Evolutionary conservation across 179 eudicot genomes (phyloP), one percentile per base, ranked within the genome.

Genomic region (Silene vulgaris): DNA sequence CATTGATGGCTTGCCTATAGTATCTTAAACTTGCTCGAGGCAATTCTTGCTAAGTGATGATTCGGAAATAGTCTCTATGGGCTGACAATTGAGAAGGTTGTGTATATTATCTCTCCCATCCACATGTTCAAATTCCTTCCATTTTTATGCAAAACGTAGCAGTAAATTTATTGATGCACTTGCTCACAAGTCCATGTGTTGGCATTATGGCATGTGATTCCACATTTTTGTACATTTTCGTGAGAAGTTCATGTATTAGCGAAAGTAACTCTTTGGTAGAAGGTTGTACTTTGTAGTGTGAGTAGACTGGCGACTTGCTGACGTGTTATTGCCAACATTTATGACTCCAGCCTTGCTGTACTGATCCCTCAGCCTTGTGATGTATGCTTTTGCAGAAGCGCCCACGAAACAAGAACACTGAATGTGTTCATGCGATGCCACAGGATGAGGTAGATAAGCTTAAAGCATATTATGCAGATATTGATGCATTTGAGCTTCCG

Each of bases 401-500:
- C 59, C 56, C 81, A 66, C 82, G 75, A 17, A 56, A 60, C 9
- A 74, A 75, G 63, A 1, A 75, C 23, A 67, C 52, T 59, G 75
- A 1, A 21, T 7, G 70, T 8, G 7, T 74, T 40, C 83, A 75
- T 76, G 80, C 67, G 9, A 76, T 85, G 84, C 74, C 84, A 6
- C 74, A 71, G 57, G 88, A 85, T 62, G 86, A 85, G 79, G 67
- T 81, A 17, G 83, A 79, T 63, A 85, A 56, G 81, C 79, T 85
- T 8, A 83, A 76, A 57, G 81, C 88, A 30, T 81, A 78, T 50
- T 85, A 74, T 77, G 86, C 86, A 21, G 88, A 83, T 14, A 66
- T 85, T 37, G 88, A 85, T 72, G 82, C 82, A 3, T 83, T 81
- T 72, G 84, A 85, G 77, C 82, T 85, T 26, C 76, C 77, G 0